Evolutionary conservation across 768 basidiomycete genomes (phyloP), one percentile per base, ranked within the genome.

Genomic region (Rhizopogon vesiculosus): DNA sequence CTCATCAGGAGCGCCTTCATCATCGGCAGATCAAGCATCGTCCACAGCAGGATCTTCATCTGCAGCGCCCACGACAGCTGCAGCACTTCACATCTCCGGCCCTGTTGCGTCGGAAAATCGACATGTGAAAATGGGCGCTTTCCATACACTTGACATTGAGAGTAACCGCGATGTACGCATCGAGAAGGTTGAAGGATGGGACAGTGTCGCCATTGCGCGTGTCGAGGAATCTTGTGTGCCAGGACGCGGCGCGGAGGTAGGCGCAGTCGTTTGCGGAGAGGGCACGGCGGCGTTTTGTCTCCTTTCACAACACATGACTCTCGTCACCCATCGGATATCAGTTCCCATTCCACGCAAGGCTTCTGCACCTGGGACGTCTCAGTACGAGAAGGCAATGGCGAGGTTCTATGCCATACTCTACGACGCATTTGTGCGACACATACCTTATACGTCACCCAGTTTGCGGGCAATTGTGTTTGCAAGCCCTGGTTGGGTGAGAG

Each of bases 221-320:
- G 83, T 99, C 0, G 78, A 90, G 51, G 97, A 98, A 59, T 83
- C 93, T 19, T 94, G 92, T 53, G 76, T 91, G 40, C 93, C 93
- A n/a, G 97, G 96, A 25, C 78, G 89, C 61, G 96, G 97, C 0
- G 97, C 97, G 5, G 97, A 99, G 64, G 88, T 99, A 4, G 97
- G 91, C 13, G 97, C 97, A 0, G 80, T 99, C 22, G 92, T 99
- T 4, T 93, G 91, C 61, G 96, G 97, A 35, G 97, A 99, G 77
- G 97, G 97, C 18, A 86, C 84, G 2, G 97, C 97, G 1, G 87
- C 92, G 9, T 90, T 99, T 68, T 98, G 97, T 70, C 73, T 99
- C 31, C 78, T 99, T 13, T 98, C 95, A 1, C 88, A 98, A 63
- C 95, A 98, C 70, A 95, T 98, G 87, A 99, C 97, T 2, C 77